Evolutionary conservation across 306 rosid genomes (phyloP), one percentile per base, ranked within the genome.

Genomic region (Glycine soja): DNA sequence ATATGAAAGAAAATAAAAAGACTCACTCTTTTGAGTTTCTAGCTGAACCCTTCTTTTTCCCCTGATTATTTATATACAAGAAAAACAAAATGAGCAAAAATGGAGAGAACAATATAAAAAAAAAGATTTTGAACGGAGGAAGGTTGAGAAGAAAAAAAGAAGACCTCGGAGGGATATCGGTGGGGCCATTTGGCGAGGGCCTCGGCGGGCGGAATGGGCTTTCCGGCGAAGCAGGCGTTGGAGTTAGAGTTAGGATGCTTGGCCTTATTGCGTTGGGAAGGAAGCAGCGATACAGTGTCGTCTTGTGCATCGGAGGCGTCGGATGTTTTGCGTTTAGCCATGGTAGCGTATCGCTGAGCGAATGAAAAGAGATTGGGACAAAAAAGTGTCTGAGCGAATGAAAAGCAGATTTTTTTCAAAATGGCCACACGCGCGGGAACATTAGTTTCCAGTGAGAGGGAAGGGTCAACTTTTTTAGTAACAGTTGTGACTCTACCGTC

Each of bases 141-240:
- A 24, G 30, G 30, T 24, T 24, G 30, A 24, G 30, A 24, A 24
- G 30, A 1, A 24, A 24, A 24, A 24, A 1, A 36, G 2, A 47
- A 1, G 2, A 81, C 85, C 80, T 66, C 62, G 4, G 40, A 14
- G 2, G 65, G 4, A 18, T 87, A 87, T 0, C 90, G 86, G 3
- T 40, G 34, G 1, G 90, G 90, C 90, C 90, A 87, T 13, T 74
- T 69, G 1, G 15, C 8, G 1, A 10, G 65, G 14, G 90, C 88
- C 14, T 84, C 86, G 3, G 7, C 1, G 3, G 36, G 11, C 0
- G 84, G 65, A 54, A 87, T 74, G 1, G 88, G 86, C 1, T 81
- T 64, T 12, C 90, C 90, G 47, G 78, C 59, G 32, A 87, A 87
- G 43, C n/a, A 8, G 0, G 3, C 71, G 1, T 13, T 86, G 3